Percentiles rank a stretch among this genome's conserved stretches.
Evolutionary conservation across 441 rosid species (phyloP).

Genomic region (Kokia cookei): DNA sequence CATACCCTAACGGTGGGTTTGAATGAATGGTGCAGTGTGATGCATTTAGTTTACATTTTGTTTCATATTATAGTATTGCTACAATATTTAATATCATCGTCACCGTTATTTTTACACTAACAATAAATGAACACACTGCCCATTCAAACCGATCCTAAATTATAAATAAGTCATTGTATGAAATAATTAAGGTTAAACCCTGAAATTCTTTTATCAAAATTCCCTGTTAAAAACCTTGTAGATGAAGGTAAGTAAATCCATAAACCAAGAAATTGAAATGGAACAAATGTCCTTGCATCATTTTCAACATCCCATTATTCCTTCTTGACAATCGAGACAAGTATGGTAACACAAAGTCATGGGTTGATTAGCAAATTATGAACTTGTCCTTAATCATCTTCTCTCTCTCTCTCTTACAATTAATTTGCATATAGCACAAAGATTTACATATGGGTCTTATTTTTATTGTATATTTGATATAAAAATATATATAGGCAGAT

Average conservation of each 20-base stretch:
- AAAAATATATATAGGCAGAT: constrained; percentile 67
- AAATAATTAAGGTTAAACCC: too few species aligned
- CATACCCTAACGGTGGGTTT: too few species aligned
- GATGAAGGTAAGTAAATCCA: constrained; percentile 9
- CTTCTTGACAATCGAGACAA: constrained; percentile 10
- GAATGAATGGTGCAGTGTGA: too few species aligned
- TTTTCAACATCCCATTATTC: background rate
- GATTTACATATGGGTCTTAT: background rate
- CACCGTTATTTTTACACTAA: too few species aligned
- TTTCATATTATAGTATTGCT: too few species aligned
- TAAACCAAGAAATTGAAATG: background rate
- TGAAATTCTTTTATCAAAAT: background rate
- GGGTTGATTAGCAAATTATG: constrained; percentile 7
- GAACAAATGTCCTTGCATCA: background rate
- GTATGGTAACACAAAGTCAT: constrained; percentile 17
- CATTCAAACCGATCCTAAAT: too few species aligned
- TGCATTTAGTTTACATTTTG: too few species aligned
- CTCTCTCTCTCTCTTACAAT: too few species aligned
- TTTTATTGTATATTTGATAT: too few species aligned
- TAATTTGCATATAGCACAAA: background rate
- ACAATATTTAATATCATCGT: too few species aligned
- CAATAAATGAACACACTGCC: too few species aligned
- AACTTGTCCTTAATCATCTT: background rate
- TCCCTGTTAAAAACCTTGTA: constrained; percentile 17
- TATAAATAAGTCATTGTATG: too few species aligned